Base-by-base conservation (phyloP, 345 rosid species). In the Eucalyptus pauciflora region DNA sequence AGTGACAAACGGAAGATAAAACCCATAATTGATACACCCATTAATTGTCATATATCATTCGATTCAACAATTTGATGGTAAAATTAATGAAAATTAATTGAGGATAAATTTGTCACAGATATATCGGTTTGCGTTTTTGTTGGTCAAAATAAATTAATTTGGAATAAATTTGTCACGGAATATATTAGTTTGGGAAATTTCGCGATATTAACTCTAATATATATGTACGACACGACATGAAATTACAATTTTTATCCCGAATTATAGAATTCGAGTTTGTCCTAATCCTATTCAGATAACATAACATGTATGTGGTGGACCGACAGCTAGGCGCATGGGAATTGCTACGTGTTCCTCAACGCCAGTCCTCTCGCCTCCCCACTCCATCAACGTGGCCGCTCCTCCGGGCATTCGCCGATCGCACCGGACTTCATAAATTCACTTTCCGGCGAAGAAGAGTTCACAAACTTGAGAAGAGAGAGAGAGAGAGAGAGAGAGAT, bases 21-120 rank as follows among this genome's bases (percentile, higher is more conserved):
- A 17, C 0, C 1, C 2, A 0, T 17, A 52, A 52, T 18, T 7
- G 0, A 10, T 52, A 52, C 0, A 1, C 2, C 1, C 0, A 52
- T 52, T 0, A 7, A 18, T 52, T 52, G 0, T 1, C 0, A 52
- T 18, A 52, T 52, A 1, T 7, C 0, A 7, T 52, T 52, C 4
- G 18, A 52, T 0, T 52, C 0, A 18, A 0, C 0, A 52, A 18
- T 18, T 52, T 52, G 2, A 52, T 52, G 0, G 0, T 52, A 3
- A 52, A 56, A 56, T 24, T 4, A 56, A 56, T 56, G 0, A 24
- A 56, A 56, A 56, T 0, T 0, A 4, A 56, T 0, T 0, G 3
- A 9, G 0, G 5, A 20, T 9, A 56, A 1, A 24, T 56, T 56
- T 22, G 1, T 22, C 3, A 56, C 2, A 1, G 0, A 56, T 9